Evolutionary conservation across 2,329 filamentous ascomycete species (phyloP), one percentile per base, ranked within the genome.

Genomic region (Allantophomopsis cytisporea): DNA sequence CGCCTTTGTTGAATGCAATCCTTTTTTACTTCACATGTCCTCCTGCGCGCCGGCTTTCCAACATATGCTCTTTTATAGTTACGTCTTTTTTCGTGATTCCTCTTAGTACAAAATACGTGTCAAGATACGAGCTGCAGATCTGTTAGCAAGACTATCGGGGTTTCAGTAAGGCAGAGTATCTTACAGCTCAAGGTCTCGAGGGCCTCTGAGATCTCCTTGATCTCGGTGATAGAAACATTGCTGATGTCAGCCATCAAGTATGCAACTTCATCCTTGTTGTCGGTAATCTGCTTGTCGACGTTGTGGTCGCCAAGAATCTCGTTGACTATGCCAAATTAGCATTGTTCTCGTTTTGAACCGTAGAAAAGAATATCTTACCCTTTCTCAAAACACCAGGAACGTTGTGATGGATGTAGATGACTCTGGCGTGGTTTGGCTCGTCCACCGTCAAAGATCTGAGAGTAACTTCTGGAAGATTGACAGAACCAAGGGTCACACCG

Each of bases 201-300:
- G 53, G 72, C 80, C 50, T 89, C 81, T 49, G 82, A 86, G 40
- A 98, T 76, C 44, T 86, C 79, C 63, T 85, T 88, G 58, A 96
- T 86, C 54, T 94, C 82, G 32, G 69, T 69, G 38, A 75, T 71
- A 54, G 82, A 77, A 50, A 96, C 86, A 45, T 83, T 76, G 64
- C 86, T 94, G 53, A 98, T 83, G 65, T 98, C 91, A 7, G 91
- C 91, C 88, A 98, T 95, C 46, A 98, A 69, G 59, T 98, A 98
- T 15, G 91, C 91, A 48, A 91, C 73, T 58, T 96, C 89, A 50
- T 87, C 89, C 65, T 81, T 82, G 63, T 83, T 94, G 60, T 96
- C 91, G 38, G 85, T 91, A 68, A 93, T 96, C 64, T 98, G 91
- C 71, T 96, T 96, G 66, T 95, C 89, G 51, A 98, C 88, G 60